Evolutionary conservation across 2,329 filamentous ascomycete species (phyloP).

Genomic region (Hypoxylon sp.): DNA sequence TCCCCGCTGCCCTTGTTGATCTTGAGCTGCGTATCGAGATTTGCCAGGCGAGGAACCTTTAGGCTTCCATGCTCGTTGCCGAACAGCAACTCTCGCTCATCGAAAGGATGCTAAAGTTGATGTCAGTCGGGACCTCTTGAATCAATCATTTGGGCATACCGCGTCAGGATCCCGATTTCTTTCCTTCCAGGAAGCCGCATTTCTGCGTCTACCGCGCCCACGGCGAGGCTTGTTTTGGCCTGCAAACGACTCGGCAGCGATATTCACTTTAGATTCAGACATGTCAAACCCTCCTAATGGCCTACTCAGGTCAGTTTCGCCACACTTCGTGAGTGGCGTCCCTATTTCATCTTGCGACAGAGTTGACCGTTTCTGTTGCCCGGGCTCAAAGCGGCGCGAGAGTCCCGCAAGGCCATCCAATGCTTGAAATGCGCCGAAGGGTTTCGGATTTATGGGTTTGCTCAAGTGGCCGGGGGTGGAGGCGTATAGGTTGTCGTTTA

Average conservation of each 20-base stretch:
- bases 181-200: not conserved
- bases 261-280: too few relatives aligned
- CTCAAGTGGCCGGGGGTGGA: too few relatives aligned
- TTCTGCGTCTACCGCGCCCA: not conserved
- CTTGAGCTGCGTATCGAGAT: slow-evolving; percentile 1
- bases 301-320: too few relatives aligned
- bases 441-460: too few relatives aligned
- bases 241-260: not conserved
- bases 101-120: not conserved
- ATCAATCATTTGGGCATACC: not conserved
- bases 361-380: too few relatives aligned
- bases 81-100: not conserved
- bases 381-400: too few relatives aligned
- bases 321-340: too few relatives aligned
- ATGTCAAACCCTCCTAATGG: too few relatives aligned
- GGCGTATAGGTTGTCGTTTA: too few relatives aligned
- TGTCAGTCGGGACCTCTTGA: not conserved
- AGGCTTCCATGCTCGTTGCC: not conserved
- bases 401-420: too few relatives aligned
- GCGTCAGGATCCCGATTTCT: not conserved
- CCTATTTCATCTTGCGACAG: too few relatives aligned
- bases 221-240: not conserved
- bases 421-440: too few relatives aligned
- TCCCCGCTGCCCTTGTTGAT: not conserved
- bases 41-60: not conserved